Evolutionary conservation across 345 rosid genomes (phyloP), one percentile per base, ranked within the genome.

Genomic region (Aquilaria sinensis): DNA sequence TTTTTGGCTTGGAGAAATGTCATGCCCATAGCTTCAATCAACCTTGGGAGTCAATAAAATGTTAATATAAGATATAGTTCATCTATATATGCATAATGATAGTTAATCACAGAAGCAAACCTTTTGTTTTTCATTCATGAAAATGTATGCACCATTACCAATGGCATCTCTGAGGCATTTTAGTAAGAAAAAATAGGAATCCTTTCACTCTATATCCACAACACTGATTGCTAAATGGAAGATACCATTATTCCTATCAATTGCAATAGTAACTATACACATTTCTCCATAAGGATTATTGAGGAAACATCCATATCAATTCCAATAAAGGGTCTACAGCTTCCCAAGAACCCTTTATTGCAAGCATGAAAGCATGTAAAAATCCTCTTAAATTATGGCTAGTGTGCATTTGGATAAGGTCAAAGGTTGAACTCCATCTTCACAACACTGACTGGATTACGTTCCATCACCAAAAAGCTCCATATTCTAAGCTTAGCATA

Each of bases 101-200:
- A n/a, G n/a, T n/a, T n/a, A n/a, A n/a, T n/a, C n/a, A n/a, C 15
- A 10, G 10, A 7, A 15, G 6, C 7, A 0, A 13, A 57, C 13
- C 50, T 57, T 57, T 9, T 57, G 61, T 8, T 30, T 29, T 15
- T 57, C 61, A 13, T 15, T 34, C 61, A 57, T 57, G 1, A 41
- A 0, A 7, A 12, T 3, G 4, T 8, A n/a, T n/a, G 50, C 48
- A 0, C 10, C 10, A 1, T 12, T 23, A 0, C 31, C 60, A 33
- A 57, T 37, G 0, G 4, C 29, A 12, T 0, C 1, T 13, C 10
- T 33, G 15, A 57, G 13, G 0, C 9, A 0, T 0, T n/a, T 0
- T 10, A 57, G 15, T 9, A 57, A 37, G 11, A 9, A 33, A 2
- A 10, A 6, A 9, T 11, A 57, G 0, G 47, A 12, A 57, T 57